phyloP scores from a whole-genome alignment of 169 alveolate genomes.

The Besnoitia besnoiti region DNA sequence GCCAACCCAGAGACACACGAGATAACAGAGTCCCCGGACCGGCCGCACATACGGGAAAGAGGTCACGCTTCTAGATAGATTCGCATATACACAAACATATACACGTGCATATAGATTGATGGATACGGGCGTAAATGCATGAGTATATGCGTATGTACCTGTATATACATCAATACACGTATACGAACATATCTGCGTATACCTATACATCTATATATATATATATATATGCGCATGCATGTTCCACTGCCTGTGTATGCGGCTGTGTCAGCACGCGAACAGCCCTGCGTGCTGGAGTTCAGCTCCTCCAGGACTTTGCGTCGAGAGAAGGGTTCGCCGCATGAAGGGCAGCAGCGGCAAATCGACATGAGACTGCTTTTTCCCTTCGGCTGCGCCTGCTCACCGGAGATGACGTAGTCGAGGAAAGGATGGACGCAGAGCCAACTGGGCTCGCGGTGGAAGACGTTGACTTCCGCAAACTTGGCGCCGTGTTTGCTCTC shows the following conservation, averaged over 20 bases:
- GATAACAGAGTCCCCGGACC: background rate
- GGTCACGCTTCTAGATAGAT: too few relatives aligned
- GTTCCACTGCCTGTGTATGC: background rate
- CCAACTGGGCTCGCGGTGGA: constrained; percentile 37
- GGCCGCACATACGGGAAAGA: background rate
- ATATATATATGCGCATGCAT: background rate
- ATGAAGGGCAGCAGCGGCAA: too few relatives aligned
- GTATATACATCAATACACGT: background rate
- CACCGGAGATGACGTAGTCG: constrained; percentile 55
- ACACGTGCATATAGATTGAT: background rate
- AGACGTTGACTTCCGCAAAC: constrained; percentile 30
- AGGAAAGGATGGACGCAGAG: constrained; percentile 61
- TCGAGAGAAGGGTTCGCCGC: too few relatives aligned
- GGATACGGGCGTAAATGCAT: background rate
- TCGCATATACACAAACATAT: background rate
- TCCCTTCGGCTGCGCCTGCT: too few relatives aligned
- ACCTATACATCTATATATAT: background rate
- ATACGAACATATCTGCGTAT: background rate
- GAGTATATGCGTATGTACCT: background rate
- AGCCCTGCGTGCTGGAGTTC: too few relatives aligned
- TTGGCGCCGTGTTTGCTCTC: background rate
- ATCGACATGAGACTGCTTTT: too few relatives aligned
- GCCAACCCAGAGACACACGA: background rate
- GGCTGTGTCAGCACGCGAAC: background rate
- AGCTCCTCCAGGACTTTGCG: too few relatives aligned